Evolutionary conservation across 441 rosid species (phyloP), one percentile per base, ranked within the genome.

Genomic region (Omphalea diandra): DNA sequence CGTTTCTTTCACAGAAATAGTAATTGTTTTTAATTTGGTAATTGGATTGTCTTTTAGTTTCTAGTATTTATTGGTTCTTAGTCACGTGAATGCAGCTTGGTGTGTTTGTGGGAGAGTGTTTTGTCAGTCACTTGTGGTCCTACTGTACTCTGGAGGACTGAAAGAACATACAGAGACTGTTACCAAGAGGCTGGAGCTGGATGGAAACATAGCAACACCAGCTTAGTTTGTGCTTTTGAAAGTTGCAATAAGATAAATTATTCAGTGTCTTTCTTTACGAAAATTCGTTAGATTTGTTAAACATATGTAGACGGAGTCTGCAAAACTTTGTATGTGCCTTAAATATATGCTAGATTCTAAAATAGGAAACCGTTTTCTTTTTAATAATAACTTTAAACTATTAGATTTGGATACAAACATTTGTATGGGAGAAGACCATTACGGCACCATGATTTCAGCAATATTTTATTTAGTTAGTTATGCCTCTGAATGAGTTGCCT

Each of bases 81-180:
- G 8, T 44, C 17, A 44, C 15, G 29, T 29, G 17, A 36, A 41
- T 43, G 54, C 47, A 26, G 22, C 33, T 43, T 20, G 18, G 17
- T 38, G 47, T 36, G 27, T 36, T 17, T n/a, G n/a, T n/a, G n/a
- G 9, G 35, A 33, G 24, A 4, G 50, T 26, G 53, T 44, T 63
- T 6, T 40, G 66, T 62, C 31, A 10, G 22, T 17, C 50, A 40
- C 50, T 62, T 40, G 66, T 62, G 66, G 49, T 40, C 68, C 26
- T 20, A 24, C 4, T 43, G 38, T 27, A 40, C 15, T 63, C 29
- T 44, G 27, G 54, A 63, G 44, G 22, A 17, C 38, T 49, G 27
- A 43, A 40, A 47, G 24, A 9, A 32, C 40, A 17, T 32, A 57
- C 12, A 62, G 22, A 40, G 50, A 22, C 12, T 12, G 26, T 61